These are phyloP conservation scores for Populus deltoides DNA, from an alignment of 345 rosid species.

Conservation along the genomic window DNA sequence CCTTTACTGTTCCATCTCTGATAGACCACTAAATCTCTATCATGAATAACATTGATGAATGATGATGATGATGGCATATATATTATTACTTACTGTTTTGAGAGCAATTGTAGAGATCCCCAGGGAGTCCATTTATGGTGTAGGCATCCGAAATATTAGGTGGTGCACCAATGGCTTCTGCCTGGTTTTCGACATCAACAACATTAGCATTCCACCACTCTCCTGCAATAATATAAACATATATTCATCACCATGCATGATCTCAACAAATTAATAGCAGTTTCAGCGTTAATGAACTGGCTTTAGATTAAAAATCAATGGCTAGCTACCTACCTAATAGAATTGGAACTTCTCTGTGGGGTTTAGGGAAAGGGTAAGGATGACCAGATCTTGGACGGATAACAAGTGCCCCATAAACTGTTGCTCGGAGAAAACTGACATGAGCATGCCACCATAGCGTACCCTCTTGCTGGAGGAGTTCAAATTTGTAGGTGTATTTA, in stretches of 20 bases:
- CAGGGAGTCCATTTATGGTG: slow-evolving; percentile 86
- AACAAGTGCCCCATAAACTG: slow-evolving; percentile 79
- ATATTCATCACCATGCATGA: neutral
- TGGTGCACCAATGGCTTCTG: slow-evolving; percentile 49
- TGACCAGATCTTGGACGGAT: slow-evolving; percentile 59
- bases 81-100: slow-evolving; percentile 37
- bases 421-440: slow-evolving; percentile 63
- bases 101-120: slow-evolving; percentile 85
- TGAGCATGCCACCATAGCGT: slow-evolving; percentile 99
- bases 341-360: slow-evolving; percentile 67
- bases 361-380: slow-evolving; percentile 75
- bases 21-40: too few species aligned
- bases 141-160: slow-evolving; percentile 72
- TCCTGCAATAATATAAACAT: slow-evolving; percentile 37
- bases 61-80: neutral
- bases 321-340: slow-evolving; percentile 45
- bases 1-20: too few species aligned
- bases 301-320: slow-evolving; percentile 1
- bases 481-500: slow-evolving; percentile 63
- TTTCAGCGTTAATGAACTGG: neutral
- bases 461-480: slow-evolving; percentile 64
- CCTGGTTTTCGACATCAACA: slow-evolving; percentile 53
- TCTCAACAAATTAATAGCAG: neutral
- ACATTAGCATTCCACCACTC: slow-evolving; percentile 93
- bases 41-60: too few species aligned